phyloP scores from a whole-genome alignment of 2,329 filamentous ascomycete genomes.

The Rutstroemia sp. region DNA sequence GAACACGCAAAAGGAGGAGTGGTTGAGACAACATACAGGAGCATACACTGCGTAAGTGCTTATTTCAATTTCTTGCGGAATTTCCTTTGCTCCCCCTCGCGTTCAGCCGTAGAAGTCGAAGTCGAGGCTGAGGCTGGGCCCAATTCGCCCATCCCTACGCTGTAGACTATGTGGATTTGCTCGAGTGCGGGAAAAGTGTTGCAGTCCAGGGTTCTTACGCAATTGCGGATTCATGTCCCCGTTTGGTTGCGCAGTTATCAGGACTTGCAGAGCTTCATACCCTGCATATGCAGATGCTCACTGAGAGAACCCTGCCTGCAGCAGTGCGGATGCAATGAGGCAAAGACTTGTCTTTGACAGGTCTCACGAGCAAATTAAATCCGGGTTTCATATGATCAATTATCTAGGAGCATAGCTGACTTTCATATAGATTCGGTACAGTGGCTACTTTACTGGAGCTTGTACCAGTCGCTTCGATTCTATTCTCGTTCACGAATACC shows the following conservation, averaged over 20 bases:
- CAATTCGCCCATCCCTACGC: no score
- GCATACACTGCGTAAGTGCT: slow-evolving; percentile 70
- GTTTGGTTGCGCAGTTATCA: not conserved
- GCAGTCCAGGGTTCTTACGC: no score
- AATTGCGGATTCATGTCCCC: not conserved
- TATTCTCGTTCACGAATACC: slow-evolving; percentile 86
- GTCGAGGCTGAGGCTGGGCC: no score
- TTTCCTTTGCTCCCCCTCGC: not conserved
- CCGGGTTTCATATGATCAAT: not conserved
- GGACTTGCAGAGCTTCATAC: not conserved
- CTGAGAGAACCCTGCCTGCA: not conserved
- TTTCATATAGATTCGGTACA: slow-evolving; percentile 57
- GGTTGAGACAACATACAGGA: slow-evolving; percentile 61
- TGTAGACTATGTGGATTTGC: no score
- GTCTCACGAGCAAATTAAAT: not conserved
- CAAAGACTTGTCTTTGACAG: slow-evolving; percentile 2
- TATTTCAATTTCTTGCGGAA: not conserved
- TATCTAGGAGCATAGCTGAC: not conserved
- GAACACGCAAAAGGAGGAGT: slow-evolving; percentile 54
- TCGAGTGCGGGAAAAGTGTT: no score
- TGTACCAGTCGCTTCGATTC: slow-evolving; percentile 71
- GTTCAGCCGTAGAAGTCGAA: not conserved
- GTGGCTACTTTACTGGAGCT: slow-evolving; percentile 77
- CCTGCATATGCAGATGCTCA: not conserved
- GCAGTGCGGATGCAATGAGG: not conserved